Conservation (phyloP, 352 stramenopile genomes). For the Phytophthora fragariae region DNA sequence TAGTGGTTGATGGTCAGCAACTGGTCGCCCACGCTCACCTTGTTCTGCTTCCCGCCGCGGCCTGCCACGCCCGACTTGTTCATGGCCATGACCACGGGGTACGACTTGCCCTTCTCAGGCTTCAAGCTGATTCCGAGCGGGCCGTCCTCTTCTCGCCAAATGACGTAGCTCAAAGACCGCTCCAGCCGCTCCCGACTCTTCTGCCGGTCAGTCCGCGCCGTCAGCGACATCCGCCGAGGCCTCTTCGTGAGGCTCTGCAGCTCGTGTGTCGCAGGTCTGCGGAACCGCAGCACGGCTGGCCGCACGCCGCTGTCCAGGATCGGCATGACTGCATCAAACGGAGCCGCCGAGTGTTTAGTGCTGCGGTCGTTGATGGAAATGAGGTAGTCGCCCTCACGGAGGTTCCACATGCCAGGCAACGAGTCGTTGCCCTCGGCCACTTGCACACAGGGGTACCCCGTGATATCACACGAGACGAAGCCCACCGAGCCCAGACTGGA, state of each 20-base stretch:
- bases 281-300: conserved; percentile 68
- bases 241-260: conserved; percentile 42
- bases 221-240: conserved; percentile 17
- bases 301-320: conserved; percentile 71
- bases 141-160: conserved; percentile 75
- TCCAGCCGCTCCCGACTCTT: conserved; percentile 62
- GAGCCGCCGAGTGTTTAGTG: conserved; percentile 44
- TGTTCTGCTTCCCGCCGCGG: conserved; percentile 39
- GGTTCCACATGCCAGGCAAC: conserved; percentile 73
- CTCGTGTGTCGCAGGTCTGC: conserved; percentile 55
- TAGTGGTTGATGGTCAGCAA: conserved; percentile 80
- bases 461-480: conserved; percentile 57
- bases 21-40: conserved; percentile 54
- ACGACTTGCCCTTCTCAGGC: conserved; percentile 55
- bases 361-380: conserved; percentile 68
- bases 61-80: conserved; percentile 45
- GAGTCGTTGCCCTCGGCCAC: conserved; percentile 63
- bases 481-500: conserved; percentile 52
- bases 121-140: conserved; percentile 67
- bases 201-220: conserved; percentile 33
- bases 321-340: conserved; percentile 58
- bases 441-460: conserved; percentile 62
- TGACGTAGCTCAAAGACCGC: conserved; percentile 65
- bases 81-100: conserved; percentile 60
- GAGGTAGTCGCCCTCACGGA: conserved; percentile 66